Evolutionary conservation across 2,329 filamentous ascomycete genomes (phyloP).

Genomic region (Coleophoma eucalyptorum): DNA sequence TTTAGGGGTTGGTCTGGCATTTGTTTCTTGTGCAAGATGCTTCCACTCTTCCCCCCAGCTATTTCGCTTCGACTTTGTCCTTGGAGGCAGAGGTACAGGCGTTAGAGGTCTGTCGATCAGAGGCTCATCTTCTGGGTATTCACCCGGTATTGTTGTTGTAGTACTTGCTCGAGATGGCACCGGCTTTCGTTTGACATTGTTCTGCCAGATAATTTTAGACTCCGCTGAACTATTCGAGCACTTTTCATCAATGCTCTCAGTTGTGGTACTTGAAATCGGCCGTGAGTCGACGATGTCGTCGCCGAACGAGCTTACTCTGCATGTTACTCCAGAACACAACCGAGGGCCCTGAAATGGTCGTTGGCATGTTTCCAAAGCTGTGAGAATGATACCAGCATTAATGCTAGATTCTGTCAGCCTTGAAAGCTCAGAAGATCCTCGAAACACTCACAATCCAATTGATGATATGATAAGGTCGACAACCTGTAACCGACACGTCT

Average conservation of each 20-base stretch:
- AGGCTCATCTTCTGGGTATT: neutral
- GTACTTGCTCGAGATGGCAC: constrained; percentile 1
- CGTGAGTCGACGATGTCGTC: constrained; percentile 14
- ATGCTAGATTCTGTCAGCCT: constrained; percentile 11
- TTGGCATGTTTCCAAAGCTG: constrained; percentile 20
- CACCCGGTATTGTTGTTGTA: constrained; percentile 3
- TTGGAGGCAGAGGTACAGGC: constrained; percentile 4
- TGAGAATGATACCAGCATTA: constrained; percentile 17
- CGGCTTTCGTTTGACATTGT: constrained; percentile 10
- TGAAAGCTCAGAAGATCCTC: neutral
- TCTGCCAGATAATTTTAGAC: constrained; percentile 2
- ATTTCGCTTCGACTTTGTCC: neutral
- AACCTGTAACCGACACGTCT: constrained; percentile 11
- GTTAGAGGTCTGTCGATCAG: constrained; percentile 5
- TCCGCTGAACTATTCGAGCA: neutral
- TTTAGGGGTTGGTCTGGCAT: constrained; percentile 4
- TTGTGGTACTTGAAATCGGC: constrained; percentile 1
- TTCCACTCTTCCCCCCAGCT: constrained; percentile 18
- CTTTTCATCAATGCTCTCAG: constrained; percentile 3
- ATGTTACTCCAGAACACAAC: constrained; percentile 7
- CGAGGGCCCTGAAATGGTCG: constrained; percentile 17
- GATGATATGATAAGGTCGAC: constrained; percentile 14
- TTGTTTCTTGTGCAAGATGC: constrained; percentile 9
- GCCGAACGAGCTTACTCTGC: constrained; percentile 11
- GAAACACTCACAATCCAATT: constrained; percentile 15